Evolutionary conservation across 306 rosid genomes (phyloP), one percentile per base, ranked within the genome.

Genomic region (Herpetospermum pedunculosum): DNA sequence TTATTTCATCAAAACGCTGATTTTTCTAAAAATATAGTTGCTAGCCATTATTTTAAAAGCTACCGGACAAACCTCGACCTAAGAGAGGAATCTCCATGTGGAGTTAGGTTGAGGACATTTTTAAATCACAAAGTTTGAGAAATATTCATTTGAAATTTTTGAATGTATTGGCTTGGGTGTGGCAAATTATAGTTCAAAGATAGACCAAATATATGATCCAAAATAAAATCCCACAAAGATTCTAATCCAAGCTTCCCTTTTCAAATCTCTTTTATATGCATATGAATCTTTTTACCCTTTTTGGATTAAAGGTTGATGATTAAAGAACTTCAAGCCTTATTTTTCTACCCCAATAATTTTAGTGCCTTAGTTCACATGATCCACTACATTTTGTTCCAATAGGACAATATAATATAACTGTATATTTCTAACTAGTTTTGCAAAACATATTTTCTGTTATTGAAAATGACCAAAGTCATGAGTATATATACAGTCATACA

Each of bases 141-240:
- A 18, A 34, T 15, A 34, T 30, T 23, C n/a, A 14, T 59, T 59
- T 29, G 23, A 59, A 62, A 53, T 8, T 0, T 50, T 35, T 28
- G 4, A n/a, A 50, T 19, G 13, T 50, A 50, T 50, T 50, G 6
- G 21, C n/a, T n/a, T 44, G 49, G 49, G 6, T 44, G 18, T 48
- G 23, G 34, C 15, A 28, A 57, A 28, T 57, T 57, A 57, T 25
- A 57, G 64, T 6, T 28, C 2, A 59, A 59, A 28, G 40, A 59
- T 59, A 26, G 13, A 30, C 67, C 67, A 59, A 59, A 59, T 57
- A 57, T 57, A 57, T 57, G 64, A 57, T 59, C 40, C 67, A 59
- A 29, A 59, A 62, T 34, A 8, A 62, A 62, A 62, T 62, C 69
- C 12, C 44, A 30, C 14, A 30, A 62, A 62, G 26, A 62, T 62